phyloP scores from a whole-genome alignment of 345 rosid species.

The Syzygium grande region DNA sequence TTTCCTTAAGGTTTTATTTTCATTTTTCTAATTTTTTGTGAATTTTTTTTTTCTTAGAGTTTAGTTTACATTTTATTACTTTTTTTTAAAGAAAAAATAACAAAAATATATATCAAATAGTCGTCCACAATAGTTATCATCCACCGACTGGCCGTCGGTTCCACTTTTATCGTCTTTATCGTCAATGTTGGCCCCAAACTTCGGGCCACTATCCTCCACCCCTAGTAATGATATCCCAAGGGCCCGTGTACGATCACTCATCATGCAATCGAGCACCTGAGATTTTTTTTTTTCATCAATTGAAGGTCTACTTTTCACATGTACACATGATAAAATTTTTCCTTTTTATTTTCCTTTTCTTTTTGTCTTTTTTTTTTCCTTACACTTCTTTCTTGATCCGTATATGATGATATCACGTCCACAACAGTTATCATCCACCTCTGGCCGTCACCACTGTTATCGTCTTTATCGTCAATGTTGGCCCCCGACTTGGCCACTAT shows the following conservation, averaged over 20 bases:
- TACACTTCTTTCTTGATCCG: neutral
- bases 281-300: neutral
- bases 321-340: neutral
- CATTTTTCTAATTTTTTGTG: too few relatives aligned
- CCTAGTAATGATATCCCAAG: neutral
- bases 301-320: too few relatives aligned
- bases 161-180: too few relatives aligned
- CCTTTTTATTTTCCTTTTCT: neutral
- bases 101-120: too few relatives aligned
- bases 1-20: too few relatives aligned
- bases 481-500: neutral
- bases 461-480: neutral
- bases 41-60: too few relatives aligned
- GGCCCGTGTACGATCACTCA: neutral
- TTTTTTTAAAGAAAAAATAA: too few relatives aligned
- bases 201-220: too few relatives aligned
- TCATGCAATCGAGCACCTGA: neutral
- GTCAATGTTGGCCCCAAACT: too few relatives aligned
- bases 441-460: neutral
- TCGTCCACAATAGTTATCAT: too few relatives aligned
- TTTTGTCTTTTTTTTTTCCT: neutral
- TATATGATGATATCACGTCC: neutral
- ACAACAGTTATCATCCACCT: neutral
- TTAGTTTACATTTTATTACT: too few relatives aligned
- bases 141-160: too few relatives aligned